Evolutionary conservation across 768 basidiomycete species (phyloP).

Genomic region (Mycena galopus): DNA sequence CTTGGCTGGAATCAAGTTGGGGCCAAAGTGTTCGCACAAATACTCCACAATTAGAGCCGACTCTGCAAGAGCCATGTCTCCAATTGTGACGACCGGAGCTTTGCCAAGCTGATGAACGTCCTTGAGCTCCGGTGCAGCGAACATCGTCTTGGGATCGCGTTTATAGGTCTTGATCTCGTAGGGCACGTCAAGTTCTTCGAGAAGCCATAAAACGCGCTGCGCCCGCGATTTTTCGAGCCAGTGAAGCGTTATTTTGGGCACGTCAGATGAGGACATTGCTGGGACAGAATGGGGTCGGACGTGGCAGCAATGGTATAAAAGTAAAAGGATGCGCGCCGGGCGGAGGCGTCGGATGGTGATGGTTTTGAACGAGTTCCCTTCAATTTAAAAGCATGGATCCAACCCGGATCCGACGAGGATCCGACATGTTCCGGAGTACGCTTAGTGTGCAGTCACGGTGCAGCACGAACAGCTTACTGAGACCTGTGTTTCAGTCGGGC

Average conservation of each 20-base stretch:
- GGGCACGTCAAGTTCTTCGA: conserved; percentile 5
- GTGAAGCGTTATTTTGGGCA: conserved; percentile 12
- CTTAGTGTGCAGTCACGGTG: no score
- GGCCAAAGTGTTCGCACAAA: conserved; percentile 31
- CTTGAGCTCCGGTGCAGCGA: conserved; percentile 7
- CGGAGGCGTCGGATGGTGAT: no score
- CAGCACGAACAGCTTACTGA: no score
- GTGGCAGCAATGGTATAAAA: no score
- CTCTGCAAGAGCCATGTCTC: conserved; percentile 52
- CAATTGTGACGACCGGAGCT: conserved; percentile 42
- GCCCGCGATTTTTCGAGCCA: conserved; percentile 19
- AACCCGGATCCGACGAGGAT: no score
- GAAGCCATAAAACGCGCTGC: conserved; percentile 15
- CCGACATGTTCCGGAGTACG: no score
- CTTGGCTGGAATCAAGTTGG: conserved; percentile 17
- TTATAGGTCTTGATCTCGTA: conserved; percentile 20
- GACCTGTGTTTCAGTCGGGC: no score
- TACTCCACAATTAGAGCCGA: conserved; percentile 50
- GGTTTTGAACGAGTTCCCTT: no score
- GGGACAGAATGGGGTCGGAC: not conserved
- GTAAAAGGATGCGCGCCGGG: no score
- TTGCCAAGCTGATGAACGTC: conserved; percentile 8
- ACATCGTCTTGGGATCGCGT: conserved; percentile 1
- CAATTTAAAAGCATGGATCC: no score
- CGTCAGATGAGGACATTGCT: not conserved